Conservation (phyloP, 2,329 filamentous ascomycete species). For the Immersiporthe knoxdaviesiana region DNA sequence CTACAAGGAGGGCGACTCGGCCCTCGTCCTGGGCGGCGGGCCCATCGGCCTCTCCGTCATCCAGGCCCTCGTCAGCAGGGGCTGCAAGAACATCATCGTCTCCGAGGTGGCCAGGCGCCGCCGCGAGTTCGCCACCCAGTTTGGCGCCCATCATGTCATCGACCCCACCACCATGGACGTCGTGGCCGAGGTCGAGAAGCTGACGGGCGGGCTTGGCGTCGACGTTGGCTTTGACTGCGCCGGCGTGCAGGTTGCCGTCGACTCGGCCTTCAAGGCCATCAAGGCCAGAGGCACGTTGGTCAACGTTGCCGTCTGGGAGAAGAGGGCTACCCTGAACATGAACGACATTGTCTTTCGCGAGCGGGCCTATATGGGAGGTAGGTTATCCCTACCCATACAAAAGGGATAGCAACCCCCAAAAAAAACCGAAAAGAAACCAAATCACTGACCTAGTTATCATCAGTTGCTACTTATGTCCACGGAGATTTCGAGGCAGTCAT, state of each 20-base stretch:
- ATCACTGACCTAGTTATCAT: background rate
- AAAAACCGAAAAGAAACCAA: background rate
- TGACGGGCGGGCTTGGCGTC: conserved; percentile 31
- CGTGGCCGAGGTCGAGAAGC: conserved; percentile 25
- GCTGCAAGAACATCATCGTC: conserved; percentile 59
- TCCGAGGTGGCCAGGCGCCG: conserved; percentile 57
- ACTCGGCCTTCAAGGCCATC: conserved; percentile 32
- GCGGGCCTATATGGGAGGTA: conserved; percentile 30
- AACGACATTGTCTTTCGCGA: conserved; percentile 28
- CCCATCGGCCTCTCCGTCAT: conserved; percentile 66
- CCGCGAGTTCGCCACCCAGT: conserved; percentile 54
- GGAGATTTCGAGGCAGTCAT: conserved; percentile 35
- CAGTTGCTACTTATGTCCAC: conserved; percentile 25
- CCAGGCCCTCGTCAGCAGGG: conserved; percentile 58
- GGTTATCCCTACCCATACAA: conserved; percentile 14
- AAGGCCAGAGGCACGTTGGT: conserved; percentile 34
- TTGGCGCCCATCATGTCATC: conserved; percentile 49
- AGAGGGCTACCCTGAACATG: conserved; percentile 28
- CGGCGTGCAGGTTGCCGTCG: conserved; percentile 31
- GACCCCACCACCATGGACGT: conserved; percentile 31
- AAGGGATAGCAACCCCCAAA: too few relatives aligned
- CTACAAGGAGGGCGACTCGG: conserved; percentile 44
- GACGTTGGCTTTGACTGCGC: conserved; percentile 35
- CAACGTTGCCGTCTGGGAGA: conserved; percentile 37
- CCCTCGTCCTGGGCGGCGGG: conserved; percentile 62